These are phyloP conservation scores for Flaveria brownii DNA, from an alignment of 129 eudicot species.

Conservation along the genomic window DNA sequence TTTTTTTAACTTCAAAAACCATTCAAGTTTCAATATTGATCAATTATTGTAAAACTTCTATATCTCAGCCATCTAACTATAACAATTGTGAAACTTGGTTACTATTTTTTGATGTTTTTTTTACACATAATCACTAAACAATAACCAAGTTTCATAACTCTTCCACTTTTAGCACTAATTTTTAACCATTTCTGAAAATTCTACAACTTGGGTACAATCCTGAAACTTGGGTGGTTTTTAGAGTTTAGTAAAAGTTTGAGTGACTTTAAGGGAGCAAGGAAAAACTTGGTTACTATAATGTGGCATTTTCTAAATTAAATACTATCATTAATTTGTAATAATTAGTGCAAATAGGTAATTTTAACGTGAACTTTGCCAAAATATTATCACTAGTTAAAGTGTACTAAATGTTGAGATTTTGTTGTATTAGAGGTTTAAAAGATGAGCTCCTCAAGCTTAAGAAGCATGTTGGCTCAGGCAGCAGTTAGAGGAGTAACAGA, in stretches of 20 bases:
- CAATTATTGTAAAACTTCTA: background rate
- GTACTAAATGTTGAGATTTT: conserved; percentile 19
- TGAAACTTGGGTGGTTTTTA: background rate
- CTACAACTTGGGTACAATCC: background rate
- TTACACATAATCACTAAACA: background rate
- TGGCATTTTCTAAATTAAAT: background rate
- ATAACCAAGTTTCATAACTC: background rate
- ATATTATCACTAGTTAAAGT: background rate
- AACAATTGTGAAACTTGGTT: background rate
- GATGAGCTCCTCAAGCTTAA: conserved; percentile 62
- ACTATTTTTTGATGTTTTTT: background rate
- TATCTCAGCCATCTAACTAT: background rate
- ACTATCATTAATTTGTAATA: background rate
- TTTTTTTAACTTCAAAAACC: background rate
- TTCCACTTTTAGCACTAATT: background rate
- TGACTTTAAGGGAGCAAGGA: background rate
- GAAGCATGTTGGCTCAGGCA: conserved; percentile 53
- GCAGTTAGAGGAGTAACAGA: conserved; percentile 68
- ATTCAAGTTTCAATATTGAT: background rate
- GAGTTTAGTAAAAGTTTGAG: background rate
- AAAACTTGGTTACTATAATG: background rate
- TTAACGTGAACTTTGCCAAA: conserved; percentile 4
- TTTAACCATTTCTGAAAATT: background rate
- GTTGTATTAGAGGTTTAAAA: conserved; percentile 23
- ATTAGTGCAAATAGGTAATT: background rate